A percentile compares a stretch with the other conserved stretches of the same genome.
phyloP scores from a whole-genome alignment of 2,329 filamentous ascomycete genomes.

The Pezicula radicicola region DNA sequence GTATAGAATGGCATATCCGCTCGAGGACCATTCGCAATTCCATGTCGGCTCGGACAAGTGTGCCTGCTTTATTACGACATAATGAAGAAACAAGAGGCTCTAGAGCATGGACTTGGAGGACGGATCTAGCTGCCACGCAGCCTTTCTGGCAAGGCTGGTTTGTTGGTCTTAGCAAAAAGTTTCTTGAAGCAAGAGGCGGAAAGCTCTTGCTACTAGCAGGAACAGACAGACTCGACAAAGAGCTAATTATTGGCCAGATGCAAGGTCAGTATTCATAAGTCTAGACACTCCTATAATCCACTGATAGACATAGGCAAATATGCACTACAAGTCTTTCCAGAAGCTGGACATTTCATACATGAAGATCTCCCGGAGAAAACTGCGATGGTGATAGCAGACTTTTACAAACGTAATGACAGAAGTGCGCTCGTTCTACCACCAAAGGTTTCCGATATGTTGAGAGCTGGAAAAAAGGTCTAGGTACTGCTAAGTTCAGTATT shows the following conservation, averaged over 20 bases:
- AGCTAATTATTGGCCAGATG: constrained; percentile 95
- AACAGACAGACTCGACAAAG: constrained; percentile 86
- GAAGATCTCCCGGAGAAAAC: constrained; percentile 92
- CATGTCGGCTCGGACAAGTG: constrained; percentile 80
- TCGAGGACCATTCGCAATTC: constrained; percentile 83
- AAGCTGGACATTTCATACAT: constrained; percentile 95
- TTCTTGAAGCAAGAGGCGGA: constrained; percentile 75
- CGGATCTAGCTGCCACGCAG: constrained; percentile 78
- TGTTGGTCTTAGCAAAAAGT: constrained; percentile 81
- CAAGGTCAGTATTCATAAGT: constrained; percentile 58
- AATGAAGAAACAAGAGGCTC: constrained; percentile 32
- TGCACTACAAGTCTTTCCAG: constrained; percentile 88
- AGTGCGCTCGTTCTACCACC: constrained; percentile 82
- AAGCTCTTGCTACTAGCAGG: constrained; percentile 85
- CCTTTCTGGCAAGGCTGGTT: constrained; percentile 97
- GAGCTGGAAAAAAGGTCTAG: constrained; percentile 57
- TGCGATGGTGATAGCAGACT: constrained; percentile 81
- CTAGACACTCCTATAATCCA: not conserved
- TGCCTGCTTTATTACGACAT: constrained; percentile 71
- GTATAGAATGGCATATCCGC: constrained; percentile 91
- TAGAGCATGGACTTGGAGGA: constrained; percentile 72
- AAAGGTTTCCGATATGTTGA: constrained; percentile 77
- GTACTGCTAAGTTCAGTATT: too few species aligned
- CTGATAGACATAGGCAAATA: constrained; percentile 67
- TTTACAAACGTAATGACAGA: constrained; percentile 87